These are phyloP conservation scores for Chytriomyces sp. DNA, from an alignment of 192 early-diverging fungal species.

Conservation along the genomic window DNA sequence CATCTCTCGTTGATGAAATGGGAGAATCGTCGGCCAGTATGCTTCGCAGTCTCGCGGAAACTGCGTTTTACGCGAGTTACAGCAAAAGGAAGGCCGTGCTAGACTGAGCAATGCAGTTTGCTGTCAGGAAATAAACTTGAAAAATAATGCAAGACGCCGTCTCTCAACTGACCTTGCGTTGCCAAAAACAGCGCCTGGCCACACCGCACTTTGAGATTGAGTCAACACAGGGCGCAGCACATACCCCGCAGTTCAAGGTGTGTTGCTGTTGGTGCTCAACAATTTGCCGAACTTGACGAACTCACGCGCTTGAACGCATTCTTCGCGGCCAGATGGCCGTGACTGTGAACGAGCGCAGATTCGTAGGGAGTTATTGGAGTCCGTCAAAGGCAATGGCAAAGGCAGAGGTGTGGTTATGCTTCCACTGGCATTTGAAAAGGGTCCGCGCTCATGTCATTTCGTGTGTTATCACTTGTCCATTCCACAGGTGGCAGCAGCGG, in stretches of 20 bases:
- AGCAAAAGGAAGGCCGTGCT: too few species aligned
- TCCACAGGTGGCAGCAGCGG: not conserved
- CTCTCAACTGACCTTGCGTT: too few species aligned
- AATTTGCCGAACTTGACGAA: not conserved
- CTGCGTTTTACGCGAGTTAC: too few species aligned
- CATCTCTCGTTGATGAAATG: too few species aligned
- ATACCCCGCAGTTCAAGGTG: not conserved
- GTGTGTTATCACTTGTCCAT: not conserved
- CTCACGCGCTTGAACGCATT: not conserved
- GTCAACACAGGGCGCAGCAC: not conserved
- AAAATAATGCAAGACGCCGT: too few species aligned
- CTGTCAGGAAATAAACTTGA: too few species aligned
- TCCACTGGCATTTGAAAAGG: not conserved
- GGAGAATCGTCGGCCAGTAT: too few species aligned
- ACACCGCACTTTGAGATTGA: not conserved
- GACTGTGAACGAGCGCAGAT: not conserved
- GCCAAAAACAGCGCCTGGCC: too few species aligned
- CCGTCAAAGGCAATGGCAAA: not conserved
- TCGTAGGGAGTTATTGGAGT: not conserved
- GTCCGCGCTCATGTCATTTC: not conserved
- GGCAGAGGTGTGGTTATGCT: not conserved
- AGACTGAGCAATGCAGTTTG: too few species aligned
- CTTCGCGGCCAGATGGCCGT: not conserved
- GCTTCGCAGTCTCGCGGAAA: too few species aligned
- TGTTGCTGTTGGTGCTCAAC: not conserved